phyloP scores from a whole-genome alignment of 140 eudicot genomes.

The Cichorium intybus region DNA sequence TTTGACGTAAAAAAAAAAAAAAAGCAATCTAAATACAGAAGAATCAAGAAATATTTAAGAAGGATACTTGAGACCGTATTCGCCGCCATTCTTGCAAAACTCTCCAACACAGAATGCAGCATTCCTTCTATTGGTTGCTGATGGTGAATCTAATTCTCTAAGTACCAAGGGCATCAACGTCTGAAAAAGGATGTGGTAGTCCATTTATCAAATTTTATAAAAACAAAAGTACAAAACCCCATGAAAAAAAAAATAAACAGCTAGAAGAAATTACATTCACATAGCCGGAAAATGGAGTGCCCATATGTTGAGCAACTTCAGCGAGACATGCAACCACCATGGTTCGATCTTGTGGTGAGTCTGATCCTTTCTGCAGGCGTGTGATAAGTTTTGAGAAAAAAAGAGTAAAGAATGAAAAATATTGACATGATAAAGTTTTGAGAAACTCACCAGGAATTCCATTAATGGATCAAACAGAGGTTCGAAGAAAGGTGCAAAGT shows the following conservation, averaged over 20 bases:
- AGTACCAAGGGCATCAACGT: constrained; percentile 72
- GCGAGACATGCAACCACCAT: constrained; percentile 98
- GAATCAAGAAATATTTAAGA: not conserved
- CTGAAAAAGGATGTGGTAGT: constrained; percentile 47
- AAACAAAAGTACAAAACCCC: not conserved
- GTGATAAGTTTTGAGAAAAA: constrained; percentile 14
- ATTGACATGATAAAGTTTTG: not conserved
- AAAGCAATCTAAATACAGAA: not conserved
- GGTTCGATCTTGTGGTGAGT: constrained; percentile 88
- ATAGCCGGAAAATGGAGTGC: constrained; percentile 73
- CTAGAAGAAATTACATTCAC: constrained; percentile 49
- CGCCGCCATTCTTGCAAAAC: constrained; percentile 85
- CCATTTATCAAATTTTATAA: not conserved
- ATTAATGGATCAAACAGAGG: constrained; percentile 69
- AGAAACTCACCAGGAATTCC: constrained; percentile 71
- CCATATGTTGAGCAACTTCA: constrained; percentile 95
- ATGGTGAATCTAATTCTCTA: constrained; percentile 72
- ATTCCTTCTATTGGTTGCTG: constrained; percentile 91
- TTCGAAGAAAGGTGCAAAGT: constrained; percentile 72
- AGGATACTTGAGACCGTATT: constrained; percentile 60
- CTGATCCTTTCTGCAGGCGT: constrained; percentile 70
- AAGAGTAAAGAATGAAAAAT: constrained; percentile 4
- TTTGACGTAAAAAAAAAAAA: not conserved
- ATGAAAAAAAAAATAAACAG: not conserved
- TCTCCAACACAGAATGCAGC: constrained; percentile 96